Evolutionary conservation across 1,284 basidiomycete species (phyloP), one percentile per base, ranked within the genome.

Genomic region (Prillingera fragicola): DNA sequence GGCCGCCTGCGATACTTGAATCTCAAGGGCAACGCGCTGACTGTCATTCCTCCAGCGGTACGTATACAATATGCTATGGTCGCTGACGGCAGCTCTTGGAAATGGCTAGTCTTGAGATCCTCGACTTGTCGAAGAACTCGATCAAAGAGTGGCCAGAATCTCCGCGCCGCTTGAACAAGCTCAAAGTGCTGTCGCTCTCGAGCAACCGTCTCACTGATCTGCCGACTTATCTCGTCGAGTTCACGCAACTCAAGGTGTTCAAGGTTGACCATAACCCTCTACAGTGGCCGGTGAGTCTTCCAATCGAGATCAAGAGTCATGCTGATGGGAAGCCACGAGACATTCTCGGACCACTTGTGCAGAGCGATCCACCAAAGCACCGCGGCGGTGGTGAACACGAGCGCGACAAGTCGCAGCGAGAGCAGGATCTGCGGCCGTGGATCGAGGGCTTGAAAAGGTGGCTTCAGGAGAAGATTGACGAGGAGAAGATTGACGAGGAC

Each of bases 211-310:
- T 98, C 37, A 78, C 79, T 28, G 76, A 79, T 15, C 75, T 98
- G 1, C 94, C 94, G 1, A 63, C 74, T 5, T 97, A 94, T 69
- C 67, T 97, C 32, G 71, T 77, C 14, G 77, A 82, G 49, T 92
- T 95, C 66, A 72, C 71, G 25, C 76, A 79, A 42, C 75, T 98
- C 26, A 81, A 83, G 42, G 79, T 94, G 23, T 77, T 97, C 62
- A 90, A 89, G 66, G 75, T 88, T 8, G 91, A 95, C 57, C 82
- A 84, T 54, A 97, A 97, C 63, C 89, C 89, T 2, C 77, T 96
- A 28, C 83, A 89, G 67, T 97, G 91, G 90, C 94, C 94, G 2
- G n/a, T n/a, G n/a, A n/a, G n/a, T n/a, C n/a, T n/a, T n/a, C n/a
- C n/a, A n/a, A n/a, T n/a, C n/a, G n/a, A n/a, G n/a, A n/a, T n/a